These are phyloP conservation scores for Ocimum tenuiflorum DNA, from an alignment of 257 asterid genomes.

Conservation along the genomic window DNA sequence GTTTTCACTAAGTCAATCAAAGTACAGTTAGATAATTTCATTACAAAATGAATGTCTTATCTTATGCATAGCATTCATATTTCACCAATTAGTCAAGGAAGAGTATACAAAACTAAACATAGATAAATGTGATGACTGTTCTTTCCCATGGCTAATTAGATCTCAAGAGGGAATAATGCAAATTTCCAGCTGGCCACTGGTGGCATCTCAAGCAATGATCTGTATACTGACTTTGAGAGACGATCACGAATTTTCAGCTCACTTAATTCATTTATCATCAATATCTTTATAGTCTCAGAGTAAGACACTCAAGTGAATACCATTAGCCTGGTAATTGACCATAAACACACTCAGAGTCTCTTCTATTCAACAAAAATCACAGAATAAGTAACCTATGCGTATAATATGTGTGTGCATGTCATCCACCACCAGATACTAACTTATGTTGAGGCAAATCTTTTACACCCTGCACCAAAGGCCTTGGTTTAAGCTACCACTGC, in stretches of 20 bases:
- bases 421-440: neutral
- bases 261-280: neutral
- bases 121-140: neutral
- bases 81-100: neutral
- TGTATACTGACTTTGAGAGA: neutral
- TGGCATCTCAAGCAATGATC: no score
- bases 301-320: neutral
- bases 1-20: conserved; percentile 67
- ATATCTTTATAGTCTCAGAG: neutral
- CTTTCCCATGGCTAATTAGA: neutral
- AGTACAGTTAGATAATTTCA: neutral
- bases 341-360: neutral
- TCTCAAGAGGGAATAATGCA: neutral
- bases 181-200: neutral
- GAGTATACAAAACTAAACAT: neutral
- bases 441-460: neutral
- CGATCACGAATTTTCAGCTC: neutral
- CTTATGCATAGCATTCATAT: neutral
- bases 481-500: neutral
- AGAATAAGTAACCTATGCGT: no score
- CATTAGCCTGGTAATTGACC: neutral
- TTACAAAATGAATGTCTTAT: neutral
- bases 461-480: neutral
- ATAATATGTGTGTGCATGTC: neutral
- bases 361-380: no score